These are phyloP conservation scores for Hymenotorrendiella dingleyae DNA, from an alignment of 2,329 filamentous ascomycete species.

Conservation along the genomic window DNA sequence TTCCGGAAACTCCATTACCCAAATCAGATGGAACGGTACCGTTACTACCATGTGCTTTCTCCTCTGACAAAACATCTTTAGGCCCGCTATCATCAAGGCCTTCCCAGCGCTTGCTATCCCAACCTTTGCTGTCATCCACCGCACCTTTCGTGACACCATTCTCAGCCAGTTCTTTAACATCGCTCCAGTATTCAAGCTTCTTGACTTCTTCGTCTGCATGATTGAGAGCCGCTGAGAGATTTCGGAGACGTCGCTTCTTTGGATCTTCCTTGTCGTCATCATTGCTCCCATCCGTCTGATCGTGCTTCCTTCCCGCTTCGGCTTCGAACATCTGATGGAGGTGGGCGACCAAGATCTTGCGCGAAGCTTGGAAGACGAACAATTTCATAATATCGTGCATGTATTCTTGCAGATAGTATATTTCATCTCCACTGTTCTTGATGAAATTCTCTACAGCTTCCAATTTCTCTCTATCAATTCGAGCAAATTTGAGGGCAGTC, in stretches of 20 bases:
- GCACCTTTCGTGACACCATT: slow-evolving; percentile 33
- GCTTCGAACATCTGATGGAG: slow-evolving; percentile 61
- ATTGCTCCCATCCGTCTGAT: slow-evolving; percentile 27
- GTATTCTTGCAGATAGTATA: slow-evolving; percentile 64
- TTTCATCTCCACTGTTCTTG: slow-evolving; percentile 67
- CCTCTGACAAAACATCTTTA: slow-evolving; percentile 24
- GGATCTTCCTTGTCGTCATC: slow-evolving; percentile 28
- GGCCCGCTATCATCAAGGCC: slow-evolving; percentile 28
- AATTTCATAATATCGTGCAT: slow-evolving; percentile 82
- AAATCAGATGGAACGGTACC: too few relatives aligned
- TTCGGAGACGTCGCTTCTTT: slow-evolving; percentile 45
- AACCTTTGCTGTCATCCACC: slow-evolving; percentile 26
- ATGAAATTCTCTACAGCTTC: slow-evolving; percentile 78
- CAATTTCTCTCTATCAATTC: slow-evolving; percentile 88
- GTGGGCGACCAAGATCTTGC: slow-evolving; percentile 66
- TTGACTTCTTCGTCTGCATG: slow-evolving; percentile 77
- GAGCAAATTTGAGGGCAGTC: slow-evolving; percentile 57
- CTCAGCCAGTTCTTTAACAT: slow-evolving; percentile 64
- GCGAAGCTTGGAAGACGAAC: slow-evolving; percentile 85
- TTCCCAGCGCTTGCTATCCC: slow-evolving; percentile 23
- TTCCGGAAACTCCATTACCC: too few relatives aligned
- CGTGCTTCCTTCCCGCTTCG: slow-evolving; percentile 43
- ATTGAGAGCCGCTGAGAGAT: slow-evolving; percentile 67
- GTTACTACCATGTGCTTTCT: slow-evolving; percentile 17
- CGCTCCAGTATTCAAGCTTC: slow-evolving; percentile 81